These are phyloP conservation scores for Zygotorulaspora mrakii DNA, from an alignment of 1,139 yeast species.

Conservation along the genomic window DNA sequence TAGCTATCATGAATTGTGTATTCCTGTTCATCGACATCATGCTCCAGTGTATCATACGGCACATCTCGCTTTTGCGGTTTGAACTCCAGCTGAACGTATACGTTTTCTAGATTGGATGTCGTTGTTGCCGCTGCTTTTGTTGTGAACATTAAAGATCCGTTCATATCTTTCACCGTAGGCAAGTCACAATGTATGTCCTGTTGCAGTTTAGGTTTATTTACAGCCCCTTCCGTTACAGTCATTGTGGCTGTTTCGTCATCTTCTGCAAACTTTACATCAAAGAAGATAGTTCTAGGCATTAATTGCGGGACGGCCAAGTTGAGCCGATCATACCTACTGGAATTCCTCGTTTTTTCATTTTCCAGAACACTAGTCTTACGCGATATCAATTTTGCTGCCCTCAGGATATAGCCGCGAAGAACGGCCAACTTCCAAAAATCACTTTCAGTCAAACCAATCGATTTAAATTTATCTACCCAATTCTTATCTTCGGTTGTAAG, in stretches of 20 bases:
- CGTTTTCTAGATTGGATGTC: constrained; percentile 56
- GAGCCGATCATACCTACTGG: constrained; percentile 15
- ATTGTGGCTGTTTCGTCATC: constrained; percentile 7
- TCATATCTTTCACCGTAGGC: constrained; percentile 26
- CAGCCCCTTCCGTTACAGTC: not conserved
- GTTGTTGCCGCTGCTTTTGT: constrained; percentile 49
- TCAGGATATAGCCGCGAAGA: constrained; percentile 62
- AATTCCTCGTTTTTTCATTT: constrained; percentile 10
- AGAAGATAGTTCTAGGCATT: constrained; percentile 63
- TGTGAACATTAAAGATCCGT: constrained; percentile 37
- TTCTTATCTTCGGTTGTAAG: constrained; percentile 59
- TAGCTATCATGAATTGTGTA: constrained; percentile 50
- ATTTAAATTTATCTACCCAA: constrained; percentile 66
- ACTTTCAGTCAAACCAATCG: constrained; percentile 64
- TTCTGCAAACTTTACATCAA: constrained; percentile 44
- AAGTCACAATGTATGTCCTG: constrained; percentile 4
- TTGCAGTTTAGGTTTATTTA: not conserved
- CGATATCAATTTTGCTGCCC: constrained; percentile 44
- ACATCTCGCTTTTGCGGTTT: constrained; percentile 17
- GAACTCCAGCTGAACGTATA: constrained; percentile 56
- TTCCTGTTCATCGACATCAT: constrained; percentile 11
- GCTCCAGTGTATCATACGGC: constrained; percentile 5
- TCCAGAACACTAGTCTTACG: constrained; percentile 26
- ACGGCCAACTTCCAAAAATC: constrained; percentile 83
- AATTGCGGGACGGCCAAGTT: constrained; percentile 33